A percentile compares a stretch with the other conserved stretches of the same genome.
phyloP scores from a whole-genome alignment of 2,329 filamentous ascomycete species.

The Penicillium corylophilum region DNA sequence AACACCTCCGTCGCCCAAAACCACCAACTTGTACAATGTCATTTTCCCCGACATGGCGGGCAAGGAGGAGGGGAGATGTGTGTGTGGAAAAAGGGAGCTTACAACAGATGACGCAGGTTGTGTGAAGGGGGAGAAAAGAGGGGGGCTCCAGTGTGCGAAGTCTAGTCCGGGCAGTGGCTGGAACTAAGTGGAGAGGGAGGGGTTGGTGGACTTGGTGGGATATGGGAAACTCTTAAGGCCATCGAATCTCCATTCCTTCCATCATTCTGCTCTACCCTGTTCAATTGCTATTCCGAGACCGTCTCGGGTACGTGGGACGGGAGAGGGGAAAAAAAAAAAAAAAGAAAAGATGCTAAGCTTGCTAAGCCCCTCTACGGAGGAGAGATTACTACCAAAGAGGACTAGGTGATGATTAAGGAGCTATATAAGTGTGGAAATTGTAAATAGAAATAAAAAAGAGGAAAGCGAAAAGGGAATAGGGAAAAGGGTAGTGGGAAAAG shows the following conservation, averaged over 20 bases:
- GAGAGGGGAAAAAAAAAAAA: background rate
- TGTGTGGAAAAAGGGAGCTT: background rate
- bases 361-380: background rate
- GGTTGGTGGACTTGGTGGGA: background rate
- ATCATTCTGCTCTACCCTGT: background rate
- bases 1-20: conserved; percentile 89
- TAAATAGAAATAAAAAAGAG: no score
- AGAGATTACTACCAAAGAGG: no score
- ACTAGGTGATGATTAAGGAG: no score
- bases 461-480: background rate
- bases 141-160: conserved; percentile 17
- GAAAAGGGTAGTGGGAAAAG: no score
- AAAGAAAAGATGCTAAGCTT: no score
- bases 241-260: background rate
- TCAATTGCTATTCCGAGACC: conserved; percentile 5
- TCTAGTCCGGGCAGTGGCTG: conserved; percentile 21
- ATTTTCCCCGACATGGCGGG: conserved; percentile 81
- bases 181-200: conserved; percentile 15
- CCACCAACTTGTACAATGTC: conserved; percentile 94
- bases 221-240: background rate
- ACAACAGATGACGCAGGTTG: conserved; percentile 6
- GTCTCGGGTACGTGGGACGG: conserved; percentile 7
- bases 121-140: conserved; percentile 4
- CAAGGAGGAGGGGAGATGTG: background rate
- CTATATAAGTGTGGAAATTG: no score